Percentiles rank a stretch among this genome's conserved stretches.
Evolutionary conservation across 2,329 filamentous ascomycete genomes (phyloP).

Genomic region (Westerdykella aurantiaca): DNA sequence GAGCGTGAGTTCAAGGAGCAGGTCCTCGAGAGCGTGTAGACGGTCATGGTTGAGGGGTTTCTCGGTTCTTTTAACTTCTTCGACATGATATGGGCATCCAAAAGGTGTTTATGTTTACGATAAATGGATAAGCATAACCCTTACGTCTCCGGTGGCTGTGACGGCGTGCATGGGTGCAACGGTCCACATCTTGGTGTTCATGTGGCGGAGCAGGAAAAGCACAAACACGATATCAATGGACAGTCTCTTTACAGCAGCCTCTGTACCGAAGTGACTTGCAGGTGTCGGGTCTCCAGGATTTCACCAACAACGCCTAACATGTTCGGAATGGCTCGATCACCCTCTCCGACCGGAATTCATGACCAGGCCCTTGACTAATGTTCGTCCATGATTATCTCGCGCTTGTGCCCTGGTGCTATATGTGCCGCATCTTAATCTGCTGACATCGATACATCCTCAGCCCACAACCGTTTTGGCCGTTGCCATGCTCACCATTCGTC

Average conservation of each 20-base stretch:
- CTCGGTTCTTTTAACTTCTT: conserved; percentile 37
- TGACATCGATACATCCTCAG: too few relatives aligned
- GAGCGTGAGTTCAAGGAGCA: conserved; percentile 99
- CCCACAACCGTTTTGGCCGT: conserved; percentile 6
- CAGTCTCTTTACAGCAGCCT: conserved; percentile 15
- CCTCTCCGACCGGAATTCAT: too few relatives aligned
- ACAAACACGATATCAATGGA: conserved; percentile 16
- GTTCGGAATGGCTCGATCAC: too few relatives aligned
- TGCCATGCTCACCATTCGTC: conserved; percentile 3
- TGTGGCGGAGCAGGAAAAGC: conserved; percentile 31
- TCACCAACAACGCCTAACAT: too few relatives aligned
- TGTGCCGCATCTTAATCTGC: neutral
- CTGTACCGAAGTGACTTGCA: conserved; percentile 3
- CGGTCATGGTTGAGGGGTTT: conserved; percentile 31
- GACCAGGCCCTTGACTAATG: too few relatives aligned
- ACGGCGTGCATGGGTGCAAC: conserved; percentile 31
- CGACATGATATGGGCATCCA: conserved; percentile 40
- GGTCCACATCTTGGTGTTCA: conserved; percentile 31
- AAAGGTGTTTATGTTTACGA: conserved; percentile 41
- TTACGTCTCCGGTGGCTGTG: conserved; percentile 29
- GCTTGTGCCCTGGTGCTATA: too few relatives aligned
- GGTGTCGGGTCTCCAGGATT: too few relatives aligned
- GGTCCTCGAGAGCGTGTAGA: conserved; percentile 90
- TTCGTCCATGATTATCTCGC: too few relatives aligned
- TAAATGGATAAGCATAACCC: conserved; percentile 36